A percentile compares a stretch with the other conserved stretches of the same genome.
phyloP scores from a whole-genome alignment of 352 stramenopile genomes.

The Elongisporangium prolatum region DNA sequence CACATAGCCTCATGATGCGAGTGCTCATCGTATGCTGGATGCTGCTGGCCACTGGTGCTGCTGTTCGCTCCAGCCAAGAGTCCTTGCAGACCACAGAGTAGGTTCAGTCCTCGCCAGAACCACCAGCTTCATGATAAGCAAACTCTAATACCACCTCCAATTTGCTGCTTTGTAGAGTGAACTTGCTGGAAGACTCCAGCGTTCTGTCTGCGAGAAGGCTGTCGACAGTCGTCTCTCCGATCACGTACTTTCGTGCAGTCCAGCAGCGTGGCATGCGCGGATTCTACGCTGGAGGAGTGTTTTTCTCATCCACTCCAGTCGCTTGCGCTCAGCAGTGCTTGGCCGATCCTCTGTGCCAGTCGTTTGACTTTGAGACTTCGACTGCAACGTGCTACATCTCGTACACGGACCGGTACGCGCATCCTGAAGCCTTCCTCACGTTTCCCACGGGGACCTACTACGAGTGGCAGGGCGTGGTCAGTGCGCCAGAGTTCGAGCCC shows the following conservation, averaged over 20 bases:
- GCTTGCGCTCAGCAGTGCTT: slow-evolving; percentile 44
- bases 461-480: slow-evolving; percentile 63
- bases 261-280: slow-evolving; percentile 43
- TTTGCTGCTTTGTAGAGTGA: neutral
- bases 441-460: slow-evolving; percentile 72
- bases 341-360: slow-evolving; percentile 48
- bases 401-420: slow-evolving; percentile 58
- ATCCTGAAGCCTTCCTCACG: slow-evolving; percentile 58
- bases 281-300: slow-evolving; percentile 52
- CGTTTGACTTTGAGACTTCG: slow-evolving; percentile 65
- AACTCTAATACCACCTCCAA: no score
- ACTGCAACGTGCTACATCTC: slow-evolving; percentile 67
- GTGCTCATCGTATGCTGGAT: neutral
- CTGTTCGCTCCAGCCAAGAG: neutral
- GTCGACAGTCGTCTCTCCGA: neutral
- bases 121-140: neutral
- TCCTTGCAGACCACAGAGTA: neutral
- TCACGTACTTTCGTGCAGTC: slow-evolving; percentile 37
- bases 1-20: neutral
- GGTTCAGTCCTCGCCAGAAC: neutral
- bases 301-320: slow-evolving; percentile 21
- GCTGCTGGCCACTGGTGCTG: neutral
- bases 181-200: neutral
- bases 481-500: slow-evolving; percentile 44
- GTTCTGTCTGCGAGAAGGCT: neutral